Base-by-base conservation (phyloP, 495 filamentous ascomycete genomes). In the Aspergillus taichungensis region DNA sequence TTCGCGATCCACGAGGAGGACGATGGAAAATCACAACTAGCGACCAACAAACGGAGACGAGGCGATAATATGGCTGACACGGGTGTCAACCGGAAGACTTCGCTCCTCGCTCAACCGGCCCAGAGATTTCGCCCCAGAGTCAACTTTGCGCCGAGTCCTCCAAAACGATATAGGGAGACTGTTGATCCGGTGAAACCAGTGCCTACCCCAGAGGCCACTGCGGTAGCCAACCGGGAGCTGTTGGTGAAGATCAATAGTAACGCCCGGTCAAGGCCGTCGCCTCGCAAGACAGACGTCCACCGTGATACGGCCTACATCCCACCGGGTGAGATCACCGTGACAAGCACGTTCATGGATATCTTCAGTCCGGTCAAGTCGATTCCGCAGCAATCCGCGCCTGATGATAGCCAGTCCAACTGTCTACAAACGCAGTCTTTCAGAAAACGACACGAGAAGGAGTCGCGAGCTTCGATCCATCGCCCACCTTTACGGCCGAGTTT, bases 271-370 rank as follows among this genome's bases (percentile, higher is more conserved):
- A 6, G n/a, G 9, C 34, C 11, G 5, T n/a, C 47, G 3, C 40
- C 1, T 5, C 18, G 61, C 8, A 65, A 63, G 37, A 67, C 57
- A 37, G 53, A 57, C 38, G 51, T 66, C 10, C 57, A 59, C 31
- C 62, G 65, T 8, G 56, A 63, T 37, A 70, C 62, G 18, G 54
- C 71, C 3, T 72, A 68, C 48, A 62, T 72, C 14, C 67, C 69
- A 0, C 54, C 66, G 0, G 64, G 71, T 34, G 65, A 72, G 38
- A 63, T 57, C 6, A 64, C 68, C 3, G 57, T 66, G 27, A 54
- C 65, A 7, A 72, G 55, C 12, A 56, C 62, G 13, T 71, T 72
- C 46, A 65, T 72, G 70, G 54, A 52, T n/a, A 40, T 70, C 3
- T 66, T 67, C 36, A 67, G 64, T 46, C 61, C 63, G 11, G 42